Conservation (phyloP, 352 stramenopile species). For the Blastocystis sp. region DNA sequence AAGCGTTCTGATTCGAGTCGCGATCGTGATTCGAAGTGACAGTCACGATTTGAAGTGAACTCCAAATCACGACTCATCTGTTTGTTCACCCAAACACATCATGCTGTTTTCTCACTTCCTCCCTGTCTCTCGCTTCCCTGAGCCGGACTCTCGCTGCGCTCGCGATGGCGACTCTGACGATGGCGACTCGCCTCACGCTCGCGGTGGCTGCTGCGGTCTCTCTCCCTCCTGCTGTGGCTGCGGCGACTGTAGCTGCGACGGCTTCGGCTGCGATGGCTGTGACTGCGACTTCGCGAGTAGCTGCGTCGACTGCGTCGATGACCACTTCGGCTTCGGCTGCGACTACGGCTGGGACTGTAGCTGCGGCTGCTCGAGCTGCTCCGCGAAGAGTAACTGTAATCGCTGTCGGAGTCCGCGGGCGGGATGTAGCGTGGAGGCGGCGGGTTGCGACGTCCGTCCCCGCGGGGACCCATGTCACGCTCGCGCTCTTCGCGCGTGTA, state of each 20-base stretch:
- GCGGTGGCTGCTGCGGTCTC: neutral
- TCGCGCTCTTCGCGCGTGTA: slow-evolving; percentile 59
- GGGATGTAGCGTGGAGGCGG: slow-evolving; percentile 12
- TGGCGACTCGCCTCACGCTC: neutral
- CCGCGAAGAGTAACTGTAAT: neutral
- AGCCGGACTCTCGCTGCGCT: too few species aligned
- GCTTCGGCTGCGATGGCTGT: neutral
- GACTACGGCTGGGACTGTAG: slow-evolving; percentile 20
- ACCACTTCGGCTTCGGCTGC: slow-evolving; percentile 24
- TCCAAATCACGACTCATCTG: slow-evolving; percentile 22
- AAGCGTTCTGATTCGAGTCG: slow-evolving; percentile 56
- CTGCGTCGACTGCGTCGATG: slow-evolving; percentile 10
- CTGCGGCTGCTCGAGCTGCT: slow-evolving; percentile 20
- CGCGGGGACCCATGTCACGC: slow-evolving; percentile 56
- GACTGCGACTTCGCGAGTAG: slow-evolving; percentile 23
- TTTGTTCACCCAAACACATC: slow-evolving; percentile 48
- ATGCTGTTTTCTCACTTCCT: slow-evolving; percentile 4
- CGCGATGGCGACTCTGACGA: neutral
- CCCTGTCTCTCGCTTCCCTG: too few species aligned
- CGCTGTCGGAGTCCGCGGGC: neutral
- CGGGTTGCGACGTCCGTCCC: slow-evolving; percentile 53
- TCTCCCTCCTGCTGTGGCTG: neutral
- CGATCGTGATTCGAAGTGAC: too few species aligned
- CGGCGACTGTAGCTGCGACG: slow-evolving; percentile 15
- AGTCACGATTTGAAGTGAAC: too few species aligned